Evolutionary conservation across 78 protist species (phyloP).

Genomic region (Paratrimastix pyriformis): DNA sequence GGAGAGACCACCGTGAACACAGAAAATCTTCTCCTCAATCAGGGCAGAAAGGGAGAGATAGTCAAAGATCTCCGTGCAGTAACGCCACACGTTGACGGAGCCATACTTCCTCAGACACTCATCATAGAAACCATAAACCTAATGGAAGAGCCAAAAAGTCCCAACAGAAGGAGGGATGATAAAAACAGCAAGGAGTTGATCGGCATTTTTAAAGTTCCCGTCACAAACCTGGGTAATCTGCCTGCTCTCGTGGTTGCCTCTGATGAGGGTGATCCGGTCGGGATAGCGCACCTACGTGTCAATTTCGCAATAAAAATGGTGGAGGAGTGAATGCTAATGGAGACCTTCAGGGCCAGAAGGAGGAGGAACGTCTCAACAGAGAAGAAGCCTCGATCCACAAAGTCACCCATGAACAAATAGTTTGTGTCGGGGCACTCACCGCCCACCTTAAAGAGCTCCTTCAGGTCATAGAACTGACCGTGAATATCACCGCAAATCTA

Average conservation of each 20-base stretch:
- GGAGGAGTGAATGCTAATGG: neutral
- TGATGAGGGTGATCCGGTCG: conserved; percentile 69
- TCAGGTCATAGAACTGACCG: conserved; percentile 97
- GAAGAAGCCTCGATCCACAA: conserved; percentile 98
- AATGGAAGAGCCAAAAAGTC: neutral
- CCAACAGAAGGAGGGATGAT: neutral
- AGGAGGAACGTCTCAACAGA: conserved; percentile 91
- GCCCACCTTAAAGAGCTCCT: conserved; percentile 89
- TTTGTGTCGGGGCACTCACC: conserved; percentile 90
- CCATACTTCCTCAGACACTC: conserved; percentile 97
- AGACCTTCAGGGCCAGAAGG: conserved; percentile 88
- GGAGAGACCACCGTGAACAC: conserved; percentile 99
- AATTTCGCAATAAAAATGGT: neutral
- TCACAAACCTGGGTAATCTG: conserved; percentile 89
- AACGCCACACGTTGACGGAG: conserved; percentile 89
- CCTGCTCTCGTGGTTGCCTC: conserved; percentile 99
- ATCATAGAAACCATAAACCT: conserved; percentile 98
- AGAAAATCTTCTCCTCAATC: conserved; percentile 77
- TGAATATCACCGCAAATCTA: conserved; percentile 98
- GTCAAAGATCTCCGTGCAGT: conserved; percentile 96
- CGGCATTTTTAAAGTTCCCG: neutral
- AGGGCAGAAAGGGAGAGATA: conserved; percentile 86
- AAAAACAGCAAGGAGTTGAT: neutral
- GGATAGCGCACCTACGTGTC: conserved; percentile 26
- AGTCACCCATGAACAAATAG: conserved; percentile 97